Evolutionary conservation across 805 yeast genomes (phyloP), one percentile per base, ranked within the genome.

Genomic region (Brettanomyces nanus): DNA sequence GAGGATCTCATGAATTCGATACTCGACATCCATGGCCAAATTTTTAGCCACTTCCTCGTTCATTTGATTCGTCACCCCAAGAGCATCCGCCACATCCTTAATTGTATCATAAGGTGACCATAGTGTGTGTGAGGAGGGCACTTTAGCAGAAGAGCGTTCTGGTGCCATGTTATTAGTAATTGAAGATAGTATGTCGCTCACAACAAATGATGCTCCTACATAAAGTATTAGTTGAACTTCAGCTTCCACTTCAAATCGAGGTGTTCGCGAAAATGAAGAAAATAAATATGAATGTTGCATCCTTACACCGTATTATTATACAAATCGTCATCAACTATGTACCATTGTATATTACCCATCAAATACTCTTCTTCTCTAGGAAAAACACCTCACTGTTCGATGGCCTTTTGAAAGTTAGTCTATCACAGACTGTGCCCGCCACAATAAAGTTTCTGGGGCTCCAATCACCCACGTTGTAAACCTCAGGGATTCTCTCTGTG

Each of bases 41-140:
- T 92, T 85, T 54, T 86, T 85, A 34, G 96, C 83, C 2, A 90
- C 95, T 43, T 94, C 98, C 38, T 90, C 97, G 23, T 85, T 84
- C 34, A 92, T 65, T 41, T 58, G 62, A 40, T 66, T 76, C 3
- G 69, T 60, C 27, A 92, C 69, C 1, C 98, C 98, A 9, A 92
- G 66, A 3, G 86, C 74, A 55, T 92, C 98, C 0, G 97, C 95
- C 13, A 85, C 95, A 65, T 92, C 98, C 52, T 80, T 83, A 21
- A 94, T 96, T 0, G 99, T 92, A 58, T 92, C 97, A 42, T 84
- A 80, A 6, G 97, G 97, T 7, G 97, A 89, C 98, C 97, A 90
- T 42, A 92, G 69, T 1, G 97, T 85, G 59, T 86, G 94, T 1
- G 96, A 86, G 25, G 74, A 63, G 6, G 85, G 84, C 25, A 77